Evolutionary conservation across 805 yeast genomes (phyloP).

Genomic region (Sugiyamaella mastotermitis): DNA sequence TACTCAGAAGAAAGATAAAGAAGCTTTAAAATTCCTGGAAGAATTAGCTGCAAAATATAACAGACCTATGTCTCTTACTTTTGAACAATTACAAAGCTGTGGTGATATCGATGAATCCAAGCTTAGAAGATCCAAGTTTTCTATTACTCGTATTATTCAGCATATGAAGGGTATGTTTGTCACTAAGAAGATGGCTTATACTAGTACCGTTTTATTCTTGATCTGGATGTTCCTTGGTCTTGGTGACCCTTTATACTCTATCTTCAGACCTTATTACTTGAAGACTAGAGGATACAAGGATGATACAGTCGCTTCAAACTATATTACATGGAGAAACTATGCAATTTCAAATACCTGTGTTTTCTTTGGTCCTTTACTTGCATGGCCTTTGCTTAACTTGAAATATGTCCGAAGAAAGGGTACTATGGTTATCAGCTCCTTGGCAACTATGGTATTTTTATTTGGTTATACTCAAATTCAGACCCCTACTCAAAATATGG

Average conservation of each 20-base stretch:
- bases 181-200: slow-evolving; percentile 35
- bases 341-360: slow-evolving; percentile 41
- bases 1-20: slow-evolving; percentile 45
- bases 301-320: slow-evolving; percentile 19
- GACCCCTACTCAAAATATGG: slow-evolving; percentile 48
- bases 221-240: slow-evolving; percentile 55
- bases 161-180: slow-evolving; percentile 36
- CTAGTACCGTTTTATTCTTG: slow-evolving; percentile 39
- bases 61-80: slow-evolving; percentile 36
- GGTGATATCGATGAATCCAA: slow-evolving; percentile 33
- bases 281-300: slow-evolving; percentile 41
- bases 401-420: slow-evolving; percentile 47
- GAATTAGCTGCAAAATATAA: slow-evolving; percentile 43
- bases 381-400: slow-evolving; percentile 23
- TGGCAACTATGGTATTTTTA: slow-evolving; percentile 49
- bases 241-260: slow-evolving; percentile 49
- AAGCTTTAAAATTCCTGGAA: slow-evolving; percentile 39
- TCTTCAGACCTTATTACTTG: slow-evolving; percentile 48
- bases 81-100: slow-evolving; percentile 41
- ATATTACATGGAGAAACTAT: slow-evolving; percentile 22
- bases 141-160: slow-evolving; percentile 7
- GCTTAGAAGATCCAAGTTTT: slow-evolving; percentile 17
- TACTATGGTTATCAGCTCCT: slow-evolving; percentile 44
- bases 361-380: slow-evolving; percentile 48
- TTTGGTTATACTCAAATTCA: slow-evolving; percentile 59